A percentile compares a stretch with the other conserved stretches of the same genome.
Evolutionary conservation across 2,329 filamentous ascomycete genomes (phyloP).

Genomic region (Venturia carpophila): DNA sequence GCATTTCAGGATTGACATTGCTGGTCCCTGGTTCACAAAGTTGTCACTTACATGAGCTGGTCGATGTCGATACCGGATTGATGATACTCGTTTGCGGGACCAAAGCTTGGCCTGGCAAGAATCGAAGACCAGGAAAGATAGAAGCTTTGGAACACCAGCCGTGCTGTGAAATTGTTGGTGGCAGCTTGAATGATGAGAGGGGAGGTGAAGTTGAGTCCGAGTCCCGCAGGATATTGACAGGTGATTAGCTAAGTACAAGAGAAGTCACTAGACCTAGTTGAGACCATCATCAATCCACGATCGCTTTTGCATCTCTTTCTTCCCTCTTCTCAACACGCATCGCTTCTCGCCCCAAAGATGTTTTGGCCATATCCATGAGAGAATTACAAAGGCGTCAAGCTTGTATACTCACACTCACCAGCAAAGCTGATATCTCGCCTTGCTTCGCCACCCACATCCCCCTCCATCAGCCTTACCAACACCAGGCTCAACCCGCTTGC

Average conservation of each 20-base stretch:
- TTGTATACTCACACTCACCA: constrained; percentile 14
- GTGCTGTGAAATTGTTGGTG: no score
- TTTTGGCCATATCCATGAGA: constrained; percentile 45
- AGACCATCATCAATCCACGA: background rate
- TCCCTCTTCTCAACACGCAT: background rate
- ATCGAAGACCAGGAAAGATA: no score
- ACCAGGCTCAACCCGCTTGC: background rate
- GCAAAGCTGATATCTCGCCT: constrained; percentile 13
- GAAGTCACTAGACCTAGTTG: background rate
- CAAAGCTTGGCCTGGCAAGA: no score
- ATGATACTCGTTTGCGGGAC: no score
- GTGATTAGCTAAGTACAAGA: no score
- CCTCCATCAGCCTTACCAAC: constrained; percentile 8
- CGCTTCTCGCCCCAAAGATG: constrained; percentile 28
- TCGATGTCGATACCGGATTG: no score
- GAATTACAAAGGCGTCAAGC: constrained; percentile 16
- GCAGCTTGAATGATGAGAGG: no score
- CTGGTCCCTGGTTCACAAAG: no score
- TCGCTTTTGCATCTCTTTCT: background rate
- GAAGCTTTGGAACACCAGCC: no score
- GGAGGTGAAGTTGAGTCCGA: no score
- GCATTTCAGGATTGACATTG: background rate
- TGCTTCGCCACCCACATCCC: constrained; percentile 7
- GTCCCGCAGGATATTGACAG: no score
- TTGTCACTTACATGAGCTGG: no score